A percentile compares a stretch with the other conserved stretches of the same genome.
These are phyloP conservation scores for Pythium guiyangense DNA, from an alignment of 352 stramenopile genomes.

Conservation along the genomic window DNA sequence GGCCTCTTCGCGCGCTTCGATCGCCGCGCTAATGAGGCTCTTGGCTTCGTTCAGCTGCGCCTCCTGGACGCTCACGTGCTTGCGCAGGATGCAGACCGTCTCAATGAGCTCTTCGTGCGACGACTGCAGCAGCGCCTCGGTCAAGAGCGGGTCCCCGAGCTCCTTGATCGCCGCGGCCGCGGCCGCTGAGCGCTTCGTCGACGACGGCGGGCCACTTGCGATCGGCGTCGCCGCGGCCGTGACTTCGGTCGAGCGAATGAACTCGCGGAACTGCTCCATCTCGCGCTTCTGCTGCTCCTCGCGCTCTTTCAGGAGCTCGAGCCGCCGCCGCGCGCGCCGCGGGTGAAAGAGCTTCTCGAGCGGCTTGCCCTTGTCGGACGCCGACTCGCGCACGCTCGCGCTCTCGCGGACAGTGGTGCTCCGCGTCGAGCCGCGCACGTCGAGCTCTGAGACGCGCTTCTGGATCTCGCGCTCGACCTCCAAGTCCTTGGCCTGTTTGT, in stretches of 20 bases:
- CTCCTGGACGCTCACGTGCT: conserved; percentile 68
- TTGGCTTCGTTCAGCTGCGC: conserved; percentile 72
- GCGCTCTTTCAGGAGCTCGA: conserved; percentile 60
- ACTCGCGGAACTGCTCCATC: conserved; percentile 87
- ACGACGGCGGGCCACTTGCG: conserved; percentile 8
- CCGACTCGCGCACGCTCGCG: conserved; percentile 22
- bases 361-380: conserved; percentile 35
- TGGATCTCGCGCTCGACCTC: conserved; percentile 79
- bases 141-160: conserved; percentile 46
- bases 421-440: conserved; percentile 16
- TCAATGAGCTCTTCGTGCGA: conserved; percentile 60
- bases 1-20: conserved; percentile 72
- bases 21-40: conserved; percentile 61
- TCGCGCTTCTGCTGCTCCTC: conserved; percentile 76
- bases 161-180: conserved; percentile 31
- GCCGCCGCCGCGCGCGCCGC: conserved; percentile 49
- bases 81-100: conserved; percentile 63
- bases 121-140: conserved; percentile 42
- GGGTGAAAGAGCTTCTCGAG: conserved; percentile 78
- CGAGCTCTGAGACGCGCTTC: conserved; percentile 52
- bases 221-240: conserved; percentile 18
- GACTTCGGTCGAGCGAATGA: conserved; percentile 67
- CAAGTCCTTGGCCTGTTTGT: conserved; percentile 80
- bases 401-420: conserved; percentile 34
- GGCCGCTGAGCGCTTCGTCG: conserved; percentile 12